A percentile compares a stretch with the other conserved stretches of the same genome.
These are phyloP conservation scores for Tricholoma bakamatsutake DNA, from an alignment of 768 basidiomycete species.

Conservation along the genomic window DNA sequence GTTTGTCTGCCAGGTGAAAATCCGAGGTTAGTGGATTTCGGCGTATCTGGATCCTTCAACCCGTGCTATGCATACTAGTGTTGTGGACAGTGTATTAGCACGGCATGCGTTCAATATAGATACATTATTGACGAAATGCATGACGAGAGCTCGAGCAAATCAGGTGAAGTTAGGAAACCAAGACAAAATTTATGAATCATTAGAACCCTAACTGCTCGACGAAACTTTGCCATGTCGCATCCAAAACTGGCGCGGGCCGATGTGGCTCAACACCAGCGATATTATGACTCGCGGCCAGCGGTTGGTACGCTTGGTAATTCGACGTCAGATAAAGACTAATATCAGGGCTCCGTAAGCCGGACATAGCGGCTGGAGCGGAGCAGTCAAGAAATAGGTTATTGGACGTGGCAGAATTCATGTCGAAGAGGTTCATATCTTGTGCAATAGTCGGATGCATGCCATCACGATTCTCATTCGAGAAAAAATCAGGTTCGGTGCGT, in stretches of 20 bases:
- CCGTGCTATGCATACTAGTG: neutral
- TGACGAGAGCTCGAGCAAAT: neutral
- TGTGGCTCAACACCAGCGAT: neutral
- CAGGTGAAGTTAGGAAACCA: neutral
- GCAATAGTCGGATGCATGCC: constrained; percentile 47
- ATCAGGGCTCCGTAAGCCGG: constrained; percentile 5
- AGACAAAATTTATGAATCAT: neutral
- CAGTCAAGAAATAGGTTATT: constrained; percentile 21
- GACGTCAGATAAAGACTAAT: constrained; percentile 4
- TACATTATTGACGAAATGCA: neutral
- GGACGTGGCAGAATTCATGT: constrained; percentile 20
- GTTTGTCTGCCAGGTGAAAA: no score
- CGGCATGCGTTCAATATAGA: neutral
- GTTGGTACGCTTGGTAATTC: constrained; percentile 7
- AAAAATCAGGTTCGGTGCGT: constrained; percentile 12
- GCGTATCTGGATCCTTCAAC: neutral
- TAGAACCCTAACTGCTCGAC: constrained; percentile 61
- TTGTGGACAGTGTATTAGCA: neutral
- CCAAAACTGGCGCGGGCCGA: constrained; percentile 36
- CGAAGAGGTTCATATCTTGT: constrained; percentile 35
- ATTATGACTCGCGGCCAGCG: neutral
- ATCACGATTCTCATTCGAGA: constrained; percentile 6
- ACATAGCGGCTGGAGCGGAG: constrained; percentile 7
- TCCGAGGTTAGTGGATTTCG: neutral
- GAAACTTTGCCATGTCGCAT: constrained; percentile 62